Percentiles rank a stretch among this genome's conserved stretches.
Conservation (phyloP, 768 basidiomycete genomes). For the Leccinellum luteum region DNA sequence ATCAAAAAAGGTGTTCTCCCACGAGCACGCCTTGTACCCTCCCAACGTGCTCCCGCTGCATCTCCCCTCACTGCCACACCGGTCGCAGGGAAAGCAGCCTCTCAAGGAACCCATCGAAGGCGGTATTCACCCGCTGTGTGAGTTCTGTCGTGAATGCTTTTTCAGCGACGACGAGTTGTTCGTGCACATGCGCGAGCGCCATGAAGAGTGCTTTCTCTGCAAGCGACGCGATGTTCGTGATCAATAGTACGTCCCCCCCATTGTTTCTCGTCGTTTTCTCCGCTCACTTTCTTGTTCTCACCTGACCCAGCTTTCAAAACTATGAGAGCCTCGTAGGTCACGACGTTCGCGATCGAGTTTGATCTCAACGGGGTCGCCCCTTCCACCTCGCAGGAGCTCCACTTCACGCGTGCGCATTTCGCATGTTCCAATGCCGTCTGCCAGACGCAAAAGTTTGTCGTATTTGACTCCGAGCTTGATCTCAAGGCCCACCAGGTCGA, state of each 20-base stretch:
- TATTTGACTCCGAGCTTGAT: conserved; percentile 85
- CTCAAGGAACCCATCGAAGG: conserved; percentile 63
- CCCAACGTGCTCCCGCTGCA: conserved; percentile 63
- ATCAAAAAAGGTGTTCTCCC: conserved; percentile 91
- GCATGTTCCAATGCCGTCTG: conserved; percentile 75
- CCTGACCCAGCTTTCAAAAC: conserved; percentile 60
- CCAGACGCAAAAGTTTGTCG: conserved; percentile 88
- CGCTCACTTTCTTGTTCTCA: not conserved
- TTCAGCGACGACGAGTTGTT: conserved; percentile 94
- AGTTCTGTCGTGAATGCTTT: conserved; percentile 91
- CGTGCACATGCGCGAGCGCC: conserved; percentile 86
- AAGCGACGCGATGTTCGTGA: conserved; percentile 75
- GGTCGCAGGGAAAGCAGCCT: conserved; percentile 34
- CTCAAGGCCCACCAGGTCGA: conserved; percentile 90
- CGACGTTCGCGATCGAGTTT: not conserved
- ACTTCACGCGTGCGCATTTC: conserved; percentile 73
- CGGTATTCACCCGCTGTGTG: conserved; percentile 74
- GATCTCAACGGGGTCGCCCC: not conserved
- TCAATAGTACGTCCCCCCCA: conserved; percentile 70
- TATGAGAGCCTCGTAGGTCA: conserved; percentile 65
- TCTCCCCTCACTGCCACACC: conserved; percentile 65
- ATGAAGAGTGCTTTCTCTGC: conserved; percentile 97
- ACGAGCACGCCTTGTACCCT: conserved; percentile 88
- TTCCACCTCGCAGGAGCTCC: conserved; percentile 52
- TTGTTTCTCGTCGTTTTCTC: not conserved